A percentile compares a stretch with the other conserved stretches of the same genome.
Conservation (phyloP, 257 asterid genomes). For the Ilex aquifolium region DNA sequence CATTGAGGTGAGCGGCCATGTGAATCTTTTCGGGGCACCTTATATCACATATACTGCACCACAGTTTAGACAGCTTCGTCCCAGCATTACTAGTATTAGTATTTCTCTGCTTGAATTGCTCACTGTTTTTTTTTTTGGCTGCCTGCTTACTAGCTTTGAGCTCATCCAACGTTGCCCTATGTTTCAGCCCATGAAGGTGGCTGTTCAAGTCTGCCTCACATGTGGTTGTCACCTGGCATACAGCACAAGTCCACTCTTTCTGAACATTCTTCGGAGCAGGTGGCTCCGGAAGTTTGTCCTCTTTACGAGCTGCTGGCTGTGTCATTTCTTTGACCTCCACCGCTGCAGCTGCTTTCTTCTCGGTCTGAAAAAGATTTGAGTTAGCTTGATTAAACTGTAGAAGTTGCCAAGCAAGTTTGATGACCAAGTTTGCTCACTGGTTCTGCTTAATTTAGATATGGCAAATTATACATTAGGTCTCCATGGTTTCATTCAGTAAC, state of each 20-base stretch:
- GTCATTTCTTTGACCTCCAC: conserved; percentile 7
- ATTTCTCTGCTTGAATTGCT: not conserved
- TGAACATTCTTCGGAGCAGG: conserved; percentile 6
- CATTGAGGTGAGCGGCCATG: conserved; percentile 25
- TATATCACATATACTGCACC: conserved; percentile 26
- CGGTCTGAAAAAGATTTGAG: not conserved
- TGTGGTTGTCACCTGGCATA: conserved; percentile 21
- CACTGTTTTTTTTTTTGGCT: not conserved
- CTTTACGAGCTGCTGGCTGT: conserved; percentile 8
- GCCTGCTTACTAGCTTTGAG: conserved; percentile 18
- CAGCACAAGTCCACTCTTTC: conserved; percentile 29
- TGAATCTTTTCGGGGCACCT: conserved; percentile 9
- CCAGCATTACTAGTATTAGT: not conserved
- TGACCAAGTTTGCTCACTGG: not conserved
- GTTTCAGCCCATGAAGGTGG: conserved; percentile 35
- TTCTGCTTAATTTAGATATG: no score
- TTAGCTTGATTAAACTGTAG: conserved; percentile 8
- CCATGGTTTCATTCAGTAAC: no score
- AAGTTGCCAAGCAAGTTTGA: not conserved
- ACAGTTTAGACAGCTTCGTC: not conserved
- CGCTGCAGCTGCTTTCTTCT: conserved; percentile 5
- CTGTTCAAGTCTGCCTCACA: conserved; percentile 13
- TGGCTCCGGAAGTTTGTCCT: not conserved
- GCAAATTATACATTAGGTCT: no score
- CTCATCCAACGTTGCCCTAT: conserved; percentile 18